Evolutionary conservation across 352 stramenopile genomes (phyloP).

Genomic region (Globisporangium viniferum): DNA sequence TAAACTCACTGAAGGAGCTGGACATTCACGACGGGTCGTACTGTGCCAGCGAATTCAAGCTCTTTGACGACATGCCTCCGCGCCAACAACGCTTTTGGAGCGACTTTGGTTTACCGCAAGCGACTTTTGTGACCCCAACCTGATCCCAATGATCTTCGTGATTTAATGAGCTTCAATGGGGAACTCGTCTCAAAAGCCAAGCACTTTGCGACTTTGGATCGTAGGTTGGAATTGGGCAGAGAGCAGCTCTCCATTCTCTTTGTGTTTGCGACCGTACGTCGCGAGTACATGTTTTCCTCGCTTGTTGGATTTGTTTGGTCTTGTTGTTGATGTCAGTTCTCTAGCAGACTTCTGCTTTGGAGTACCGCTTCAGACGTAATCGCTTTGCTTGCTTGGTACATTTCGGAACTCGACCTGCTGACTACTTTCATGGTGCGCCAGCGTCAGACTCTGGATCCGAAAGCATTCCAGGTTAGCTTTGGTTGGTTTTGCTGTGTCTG

Average conservation of each 20-base stretch:
- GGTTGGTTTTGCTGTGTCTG: background rate
- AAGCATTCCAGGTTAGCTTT: background rate
- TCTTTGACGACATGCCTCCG: background rate
- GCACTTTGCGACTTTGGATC: background rate
- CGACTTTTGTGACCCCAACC: too few relatives aligned
- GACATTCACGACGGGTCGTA: background rate
- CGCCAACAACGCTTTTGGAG: background rate
- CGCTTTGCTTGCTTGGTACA: background rate
- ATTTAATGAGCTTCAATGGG: background rate
- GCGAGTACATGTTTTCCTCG: too few relatives aligned
- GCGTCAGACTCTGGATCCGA: background rate
- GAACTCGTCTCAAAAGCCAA: background rate
- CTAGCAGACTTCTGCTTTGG: background rate
- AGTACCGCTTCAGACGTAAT: background rate
- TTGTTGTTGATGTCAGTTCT: too few relatives aligned
- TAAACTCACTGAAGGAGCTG: background rate
- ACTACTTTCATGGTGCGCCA: background rate
- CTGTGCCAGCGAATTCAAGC: background rate
- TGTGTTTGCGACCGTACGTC: background rate
- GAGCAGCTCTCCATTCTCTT: background rate
- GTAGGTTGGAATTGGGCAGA: background rate
- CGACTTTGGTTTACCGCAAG: background rate
- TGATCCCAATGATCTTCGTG: background rate
- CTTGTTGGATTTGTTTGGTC: too few relatives aligned
- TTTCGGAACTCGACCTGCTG: background rate